These are phyloP conservation scores for Mariannaea elegans DNA, from an alignment of 2,329 filamentous ascomycete species.

Conservation along the genomic window DNA sequence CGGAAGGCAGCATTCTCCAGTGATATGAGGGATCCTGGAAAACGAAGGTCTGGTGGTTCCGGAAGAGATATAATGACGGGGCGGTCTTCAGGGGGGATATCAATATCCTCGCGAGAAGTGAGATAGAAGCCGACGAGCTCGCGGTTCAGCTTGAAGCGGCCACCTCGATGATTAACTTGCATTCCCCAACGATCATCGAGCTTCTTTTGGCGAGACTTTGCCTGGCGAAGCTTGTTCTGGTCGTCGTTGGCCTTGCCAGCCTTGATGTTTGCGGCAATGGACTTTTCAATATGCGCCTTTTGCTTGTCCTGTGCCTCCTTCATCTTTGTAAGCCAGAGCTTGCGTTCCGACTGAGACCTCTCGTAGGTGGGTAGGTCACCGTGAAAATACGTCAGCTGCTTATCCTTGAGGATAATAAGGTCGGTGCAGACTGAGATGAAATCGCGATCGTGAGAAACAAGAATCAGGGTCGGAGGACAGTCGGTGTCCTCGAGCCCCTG, in stretches of 20 bases:
- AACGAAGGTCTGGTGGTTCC: conserved; percentile 73
- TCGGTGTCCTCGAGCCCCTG: conserved; percentile 61
- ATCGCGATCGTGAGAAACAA: conserved; percentile 86
- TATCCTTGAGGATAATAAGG: conserved; percentile 78
- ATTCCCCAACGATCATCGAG: conserved; percentile 83
- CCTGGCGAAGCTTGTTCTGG: conserved; percentile 86
- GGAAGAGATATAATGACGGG: conserved; percentile 67
- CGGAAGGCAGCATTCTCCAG: conserved; percentile 74
- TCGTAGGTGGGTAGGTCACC: conserved; percentile 80
- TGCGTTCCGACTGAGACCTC: conserved; percentile 71
- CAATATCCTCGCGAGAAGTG: conserved; percentile 71
- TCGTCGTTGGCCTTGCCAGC: conserved; percentile 81
- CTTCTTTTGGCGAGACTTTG: conserved; percentile 85
- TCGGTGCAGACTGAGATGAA: conserved; percentile 83
- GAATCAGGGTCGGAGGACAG: conserved; percentile 71
- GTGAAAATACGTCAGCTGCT: conserved; percentile 76
- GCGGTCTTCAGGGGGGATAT: conserved; percentile 71
- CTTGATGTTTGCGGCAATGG: conserved; percentile 77
- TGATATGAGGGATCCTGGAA: conserved; percentile 77
- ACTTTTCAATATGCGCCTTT: conserved; percentile 81
- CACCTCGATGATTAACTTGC: conserved; percentile 75
- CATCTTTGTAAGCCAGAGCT: conserved; percentile 75
- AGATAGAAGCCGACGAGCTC: conserved; percentile 72
- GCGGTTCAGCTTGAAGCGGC: conserved; percentile 82
- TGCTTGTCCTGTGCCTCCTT: conserved; percentile 85